phyloP scores from a whole-genome alignment of 2,329 filamentous ascomycete species.

The Piedraia hortae region DNA sequence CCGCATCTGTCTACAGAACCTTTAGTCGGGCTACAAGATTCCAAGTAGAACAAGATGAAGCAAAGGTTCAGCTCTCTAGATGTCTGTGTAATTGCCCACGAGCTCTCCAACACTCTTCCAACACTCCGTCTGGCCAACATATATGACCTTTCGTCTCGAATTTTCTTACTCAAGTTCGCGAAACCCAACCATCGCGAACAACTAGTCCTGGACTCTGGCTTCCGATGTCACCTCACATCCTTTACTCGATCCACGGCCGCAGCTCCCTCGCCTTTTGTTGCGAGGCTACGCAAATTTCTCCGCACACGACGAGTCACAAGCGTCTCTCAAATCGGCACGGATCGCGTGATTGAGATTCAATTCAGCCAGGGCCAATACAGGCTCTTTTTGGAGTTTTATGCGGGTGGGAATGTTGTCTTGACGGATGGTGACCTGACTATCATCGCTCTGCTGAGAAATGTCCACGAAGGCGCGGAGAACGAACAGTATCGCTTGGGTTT shows the following conservation, averaged over 20 bases:
- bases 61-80: slow-evolving; percentile 56
- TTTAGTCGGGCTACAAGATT: too few species aligned
- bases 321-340: slow-evolving; percentile 67
- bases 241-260: slow-evolving; percentile 70
- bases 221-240: slow-evolving; percentile 78
- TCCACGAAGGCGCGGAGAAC: slow-evolving; percentile 56
- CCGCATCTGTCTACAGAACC: too few species aligned
- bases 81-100: slow-evolving; percentile 70
- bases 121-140: slow-evolving; percentile 70
- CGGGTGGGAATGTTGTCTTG: slow-evolving; percentile 78
- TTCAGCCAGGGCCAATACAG: slow-evolving; percentile 80
- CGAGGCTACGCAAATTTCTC: slow-evolving; percentile 59
- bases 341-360: slow-evolving; percentile 71
- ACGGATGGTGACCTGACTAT: slow-evolving; percentile 68
- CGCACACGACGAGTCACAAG: slow-evolving; percentile 64
- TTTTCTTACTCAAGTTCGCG: slow-evolving; percentile 83
- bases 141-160: slow-evolving; percentile 86
- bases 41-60: slow-evolving; percentile 47
- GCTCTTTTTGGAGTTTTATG: slow-evolving; percentile 85
- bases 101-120: slow-evolving; percentile 52
- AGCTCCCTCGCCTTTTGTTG: slow-evolving; percentile 62
- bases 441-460: slow-evolving; percentile 50
- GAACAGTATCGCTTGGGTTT: slow-evolving; percentile 55
- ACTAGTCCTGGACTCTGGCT: slow-evolving; percentile 77
- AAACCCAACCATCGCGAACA: slow-evolving; percentile 76